Evolutionary conservation across 495 filamentous ascomycete genomes (phyloP), one percentile per base, ranked within the genome.

Genomic region (Penicillium psychrofluorescens): DNA sequence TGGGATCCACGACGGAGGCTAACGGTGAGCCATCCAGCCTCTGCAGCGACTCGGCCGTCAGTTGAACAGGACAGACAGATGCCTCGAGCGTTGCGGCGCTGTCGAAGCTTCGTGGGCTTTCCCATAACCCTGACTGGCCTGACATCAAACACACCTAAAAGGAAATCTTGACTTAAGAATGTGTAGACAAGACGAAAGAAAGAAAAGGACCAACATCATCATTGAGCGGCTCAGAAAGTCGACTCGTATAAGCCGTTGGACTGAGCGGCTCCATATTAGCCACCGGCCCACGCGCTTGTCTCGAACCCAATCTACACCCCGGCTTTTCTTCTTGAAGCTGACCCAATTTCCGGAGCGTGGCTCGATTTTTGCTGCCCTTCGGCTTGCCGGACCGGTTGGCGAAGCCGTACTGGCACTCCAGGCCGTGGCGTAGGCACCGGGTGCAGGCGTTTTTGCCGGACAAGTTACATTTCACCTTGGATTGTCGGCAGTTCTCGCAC

Each of bases 341-440:
- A 6, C 66, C 69, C 15, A 72, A 33, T 35, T 70, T 70, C 47
- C 63, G 58, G 11, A 72, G 46, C 8, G 69, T 72, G 1, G 69
- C 63, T 38, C 66, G 57, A 43, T 72, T 72, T 40, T 72, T 72
- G 46, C 67, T 72, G 7, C 69, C 69, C 44, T 72, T 72, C 12
- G 69, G 69, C 44, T 72, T 72, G 7, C 69, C 69, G 9, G 69
- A 70, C 14, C 69, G 64, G 41, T 70, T 70, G 36, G 69, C 69
- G 45, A 67, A 63, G 29, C 69, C 61, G 42, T 72, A 71, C 47
- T 61, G 62, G 43, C 69, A 72, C 38, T 63, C 59, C 36, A 71
- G 46, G n/a, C 67, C 67, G 45, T 72, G 66, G 4, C 67, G 67
- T 29, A 66, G 57, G 50, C 69, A 72, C 11, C 69, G 64, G 15